Evolutionary conservation across 164 flowering plant species (phyloP).

Genomic region (Kingdonia uniflora): DNA sequence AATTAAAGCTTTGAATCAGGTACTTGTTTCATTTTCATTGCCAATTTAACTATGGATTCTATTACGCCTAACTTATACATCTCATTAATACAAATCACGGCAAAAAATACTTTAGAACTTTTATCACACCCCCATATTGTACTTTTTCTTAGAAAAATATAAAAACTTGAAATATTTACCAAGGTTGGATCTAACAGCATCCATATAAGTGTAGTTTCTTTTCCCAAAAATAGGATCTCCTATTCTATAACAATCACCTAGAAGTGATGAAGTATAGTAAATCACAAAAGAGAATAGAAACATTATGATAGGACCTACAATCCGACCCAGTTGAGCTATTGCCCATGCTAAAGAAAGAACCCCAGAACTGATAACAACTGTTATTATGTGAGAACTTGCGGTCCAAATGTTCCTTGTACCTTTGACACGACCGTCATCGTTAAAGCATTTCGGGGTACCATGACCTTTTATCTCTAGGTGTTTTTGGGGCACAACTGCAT

Average conservation of each 20-base stretch:
- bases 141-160: too few relatives aligned
- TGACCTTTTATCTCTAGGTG: neutral
- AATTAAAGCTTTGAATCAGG: conserved; percentile 5
- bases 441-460: conserved; percentile 5
- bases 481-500: neutral
- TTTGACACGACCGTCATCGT: conserved; percentile 9
- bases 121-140: neutral
- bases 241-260: conserved; percentile 11
- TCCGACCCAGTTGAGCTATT: conserved; percentile 18
- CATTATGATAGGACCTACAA: conserved; percentile 15
- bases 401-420: conserved; percentile 14
- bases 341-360: conserved; percentile 16
- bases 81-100: neutral
- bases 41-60: too few relatives aligned
- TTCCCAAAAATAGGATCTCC: conserved; percentile 12
- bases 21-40: too few relatives aligned
- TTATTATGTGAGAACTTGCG: conserved; percentile 15
- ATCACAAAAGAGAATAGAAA: conserved; percentile 12
- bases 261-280: conserved; percentile 14
- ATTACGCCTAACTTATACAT: too few relatives aligned
- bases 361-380: conserved; percentile 17
- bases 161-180: conserved; percentile 2
- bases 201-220: conserved; percentile 16
- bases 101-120: neutral
- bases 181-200: conserved; percentile 11